These are phyloP conservation scores for Omphalotus guepiniiformis DNA, from an alignment of 768 basidiomycete genomes.

Conservation along the genomic window DNA sequence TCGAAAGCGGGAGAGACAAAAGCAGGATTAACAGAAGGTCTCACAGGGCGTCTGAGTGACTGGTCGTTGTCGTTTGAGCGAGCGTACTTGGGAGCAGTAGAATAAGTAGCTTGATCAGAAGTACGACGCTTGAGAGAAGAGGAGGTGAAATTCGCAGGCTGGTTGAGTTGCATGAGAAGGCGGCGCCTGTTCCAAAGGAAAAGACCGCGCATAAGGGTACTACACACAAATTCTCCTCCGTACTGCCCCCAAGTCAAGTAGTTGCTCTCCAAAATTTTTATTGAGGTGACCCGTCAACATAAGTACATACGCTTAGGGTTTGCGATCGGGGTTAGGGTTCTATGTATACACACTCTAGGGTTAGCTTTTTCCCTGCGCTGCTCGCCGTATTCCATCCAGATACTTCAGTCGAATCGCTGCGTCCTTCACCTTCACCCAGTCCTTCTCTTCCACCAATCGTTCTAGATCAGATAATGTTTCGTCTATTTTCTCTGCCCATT, in stretches of 20 bases:
- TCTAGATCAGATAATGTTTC: constrained; percentile 43
- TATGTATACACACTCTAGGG: too few relatives aligned
- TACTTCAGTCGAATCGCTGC: constrained; percentile 73
- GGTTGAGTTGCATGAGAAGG: constrained; percentile 59
- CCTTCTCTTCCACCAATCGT: constrained; percentile 40
- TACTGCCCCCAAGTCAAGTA: neutral
- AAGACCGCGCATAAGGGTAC: constrained; percentile 47
- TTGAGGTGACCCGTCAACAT: too few relatives aligned
- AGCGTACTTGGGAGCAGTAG: constrained; percentile 5
- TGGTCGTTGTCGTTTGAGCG: neutral
- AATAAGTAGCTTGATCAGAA: constrained; percentile 34
- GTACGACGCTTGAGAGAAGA: constrained; percentile 44
- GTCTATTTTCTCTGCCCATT: constrained; percentile 46
- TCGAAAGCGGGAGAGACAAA: constrained; percentile 11
- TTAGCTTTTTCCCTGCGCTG: constrained; percentile 30
- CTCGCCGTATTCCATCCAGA: constrained; percentile 57
- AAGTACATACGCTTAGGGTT: too few relatives aligned
- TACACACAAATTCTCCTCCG: neutral
- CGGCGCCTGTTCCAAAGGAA: constrained; percentile 44
- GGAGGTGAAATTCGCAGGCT: constrained; percentile 23
- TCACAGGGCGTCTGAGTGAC: neutral
- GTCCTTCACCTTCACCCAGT: constrained; percentile 55
- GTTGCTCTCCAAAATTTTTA: too few relatives aligned
- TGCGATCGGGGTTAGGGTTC: neutral
- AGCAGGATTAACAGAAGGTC: neutral